A percentile compares a stretch with the other conserved stretches of the same genome.
phyloP scores from a whole-genome alignment of 352 stramenopile species.

The Blastocystis sp. region DNA sequence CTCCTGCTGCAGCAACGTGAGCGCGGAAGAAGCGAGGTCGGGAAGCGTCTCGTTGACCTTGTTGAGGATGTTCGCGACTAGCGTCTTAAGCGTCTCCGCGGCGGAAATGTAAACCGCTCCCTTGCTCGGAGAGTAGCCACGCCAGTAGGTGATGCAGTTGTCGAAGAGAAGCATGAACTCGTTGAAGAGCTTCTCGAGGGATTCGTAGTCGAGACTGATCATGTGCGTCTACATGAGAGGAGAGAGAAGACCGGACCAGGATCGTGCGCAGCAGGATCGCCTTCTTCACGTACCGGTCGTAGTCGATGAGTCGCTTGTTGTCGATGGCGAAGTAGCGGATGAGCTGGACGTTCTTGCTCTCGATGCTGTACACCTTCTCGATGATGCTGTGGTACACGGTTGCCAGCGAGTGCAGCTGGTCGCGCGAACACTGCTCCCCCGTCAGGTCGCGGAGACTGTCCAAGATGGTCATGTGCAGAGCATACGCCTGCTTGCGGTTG shows the following conservation, averaged over 20 bases:
- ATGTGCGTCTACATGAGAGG: neutral
- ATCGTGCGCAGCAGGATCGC: conserved; percentile 1
- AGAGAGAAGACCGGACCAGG: neutral
- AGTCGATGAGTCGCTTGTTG: neutral
- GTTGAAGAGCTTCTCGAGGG: neutral
- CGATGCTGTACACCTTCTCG: conserved; percentile 24
- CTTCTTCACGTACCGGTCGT: conserved; percentile 46
- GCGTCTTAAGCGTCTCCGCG: neutral
- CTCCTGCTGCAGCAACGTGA: neutral
- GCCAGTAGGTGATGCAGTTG: conserved; percentile 46
- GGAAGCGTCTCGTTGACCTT: neutral
- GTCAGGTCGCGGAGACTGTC: neutral
- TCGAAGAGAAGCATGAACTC: conserved; percentile 34
- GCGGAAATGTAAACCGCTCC: conserved; percentile 2
- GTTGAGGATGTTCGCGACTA: neutral
- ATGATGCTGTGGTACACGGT: neutral
- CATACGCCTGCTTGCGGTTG: conserved; percentile 33
- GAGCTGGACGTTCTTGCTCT: neutral
- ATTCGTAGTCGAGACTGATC: neutral
- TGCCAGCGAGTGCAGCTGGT: neutral
- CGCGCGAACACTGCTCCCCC: neutral
- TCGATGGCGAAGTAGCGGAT: conserved; percentile 49
- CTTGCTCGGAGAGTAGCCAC: neutral
- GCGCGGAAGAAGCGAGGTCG: neutral
- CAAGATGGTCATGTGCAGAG: neutral